Evolutionary conservation across 2,329 filamentous ascomycete genomes (phyloP), one percentile per base, ranked within the genome.

Genomic region (Exophiala sideris): DNA sequence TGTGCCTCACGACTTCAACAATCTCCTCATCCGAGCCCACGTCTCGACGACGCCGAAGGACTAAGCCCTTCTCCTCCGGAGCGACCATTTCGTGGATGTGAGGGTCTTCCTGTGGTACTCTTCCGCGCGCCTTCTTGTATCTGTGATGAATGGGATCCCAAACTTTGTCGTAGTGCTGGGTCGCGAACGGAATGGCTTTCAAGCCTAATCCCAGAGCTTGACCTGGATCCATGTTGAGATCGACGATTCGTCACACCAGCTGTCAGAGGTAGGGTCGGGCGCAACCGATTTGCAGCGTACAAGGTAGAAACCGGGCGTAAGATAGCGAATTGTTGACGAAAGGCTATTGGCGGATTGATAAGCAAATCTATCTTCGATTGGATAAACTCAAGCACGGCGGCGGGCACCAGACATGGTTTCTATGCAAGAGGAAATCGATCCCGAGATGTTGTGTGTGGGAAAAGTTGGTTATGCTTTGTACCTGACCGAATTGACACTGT

Each of bases 1-100:
- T 60, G 46, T 62, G 61, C 33, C 60, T 51, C 18, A 62, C 63
- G 9, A 59, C 54, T 42, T 64, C 63, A 4, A 65, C 60, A 20
- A 65, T 63, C 47, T 65, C 58, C 53, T 65, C 63, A 48, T 65
- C 63, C 12, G 62, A 56, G 18, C 32, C 56, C 2, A 65, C 63
- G 36, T 65, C 60, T 3, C 54, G 46, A 10, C 63, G 57, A 14
- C 57, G 59, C 29, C 62, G 62, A 8, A 65, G 48, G 9, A 63
- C 56, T 16, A 59, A 56, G 34, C 63, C 63, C 42, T 61, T 59
- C 42, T 65, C 60, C 55, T 65, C 63, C 45, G 57, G 57, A 3
- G 59, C 60, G 10, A 52, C 34, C n/a, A 41, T 29, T 34, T 63
- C 57, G 18, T 53, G 35, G 34, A 62, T 35, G 24, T 59, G 51